Percentiles rank a stretch among this genome's conserved stretches.
Conservation (phyloP, 148 eudicot species). For the Arctostaphylos glauca region DNA sequence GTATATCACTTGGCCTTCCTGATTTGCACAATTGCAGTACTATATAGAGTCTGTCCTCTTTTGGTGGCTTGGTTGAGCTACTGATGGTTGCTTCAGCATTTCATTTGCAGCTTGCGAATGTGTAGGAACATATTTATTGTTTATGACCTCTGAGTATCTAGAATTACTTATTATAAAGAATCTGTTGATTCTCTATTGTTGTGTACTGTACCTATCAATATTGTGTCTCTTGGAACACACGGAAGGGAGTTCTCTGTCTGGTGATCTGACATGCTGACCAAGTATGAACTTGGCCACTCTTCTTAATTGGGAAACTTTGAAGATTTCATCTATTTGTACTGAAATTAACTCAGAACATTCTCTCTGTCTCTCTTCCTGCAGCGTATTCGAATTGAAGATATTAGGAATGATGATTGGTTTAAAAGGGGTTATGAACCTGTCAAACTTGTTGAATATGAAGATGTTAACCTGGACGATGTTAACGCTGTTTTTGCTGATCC, state of each 20-base stretch:
- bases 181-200: background rate
- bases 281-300: background rate
- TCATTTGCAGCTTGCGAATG: background rate
- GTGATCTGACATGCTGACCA: background rate
- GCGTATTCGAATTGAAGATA: conserved; percentile 84
- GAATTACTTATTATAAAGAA: background rate
- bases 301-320: background rate
- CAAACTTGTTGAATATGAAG: conserved; percentile 73
- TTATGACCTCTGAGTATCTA: background rate
- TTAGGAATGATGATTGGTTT: conserved; percentile 93
- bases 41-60: too few relatives aligned
- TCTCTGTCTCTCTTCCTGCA: conserved; percentile 24
- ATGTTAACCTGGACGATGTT: conserved; percentile 87
- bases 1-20: background rate
- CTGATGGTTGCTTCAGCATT: background rate
- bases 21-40: background rate
- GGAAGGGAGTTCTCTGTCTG: background rate
- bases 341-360: background rate
- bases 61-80: background rate
- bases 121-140: background rate
- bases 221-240: background rate
- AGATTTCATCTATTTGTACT: background rate
- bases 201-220: background rate
- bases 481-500: conserved; percentile 88
- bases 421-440: conserved; percentile 72